Conservation (phyloP, 371 early-diverging fungal genomes). For the Nematocida sp. region DNA sequence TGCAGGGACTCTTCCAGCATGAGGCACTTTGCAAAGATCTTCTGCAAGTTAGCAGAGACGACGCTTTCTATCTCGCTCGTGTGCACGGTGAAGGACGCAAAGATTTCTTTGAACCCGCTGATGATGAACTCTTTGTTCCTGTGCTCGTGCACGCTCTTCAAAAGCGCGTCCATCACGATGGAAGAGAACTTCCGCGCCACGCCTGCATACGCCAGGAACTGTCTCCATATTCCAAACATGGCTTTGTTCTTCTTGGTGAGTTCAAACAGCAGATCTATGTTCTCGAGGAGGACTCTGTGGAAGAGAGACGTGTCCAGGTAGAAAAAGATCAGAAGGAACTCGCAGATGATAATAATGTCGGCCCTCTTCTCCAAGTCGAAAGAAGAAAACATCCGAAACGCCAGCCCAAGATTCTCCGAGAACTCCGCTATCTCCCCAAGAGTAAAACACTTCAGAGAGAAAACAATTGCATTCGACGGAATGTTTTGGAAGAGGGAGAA, state of each 20-base stretch:
- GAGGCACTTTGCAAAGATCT: constrained; percentile 28
- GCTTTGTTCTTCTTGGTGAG: constrained; percentile 42
- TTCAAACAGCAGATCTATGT: constrained; percentile 23
- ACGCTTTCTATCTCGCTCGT: constrained; percentile 48
- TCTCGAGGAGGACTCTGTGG: constrained; percentile 32
- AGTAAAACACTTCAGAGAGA: constrained; percentile 49
- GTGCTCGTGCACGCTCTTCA: constrained; percentile 8
- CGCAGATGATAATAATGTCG: constrained; percentile 49
- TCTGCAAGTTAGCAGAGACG: neutral
- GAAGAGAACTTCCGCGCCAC: constrained; percentile 40
- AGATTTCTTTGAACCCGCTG: constrained; percentile 34
- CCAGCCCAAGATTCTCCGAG: constrained; percentile 17
- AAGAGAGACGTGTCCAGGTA: constrained; percentile 41
- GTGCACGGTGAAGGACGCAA: constrained; percentile 46
- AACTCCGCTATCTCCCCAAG: constrained; percentile 21
- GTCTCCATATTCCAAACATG: constrained; percentile 50
- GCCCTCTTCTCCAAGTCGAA: constrained; percentile 39
- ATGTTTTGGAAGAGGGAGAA: constrained; percentile 50
- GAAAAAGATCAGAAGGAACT: constrained; percentile 50
- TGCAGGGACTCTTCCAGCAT: constrained; percentile 3
- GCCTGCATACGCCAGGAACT: constrained; percentile 48
- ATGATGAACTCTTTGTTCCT: constrained; percentile 36
- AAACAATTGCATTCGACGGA: constrained; percentile 48
- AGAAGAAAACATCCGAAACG: constrained; percentile 15
- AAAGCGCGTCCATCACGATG: constrained; percentile 23